A percentile compares a stretch with the other conserved stretches of the same genome.
Evolutionary conservation across 306 rosid species (phyloP).

Genomic region (Cucurbita ficifolia): DNA sequence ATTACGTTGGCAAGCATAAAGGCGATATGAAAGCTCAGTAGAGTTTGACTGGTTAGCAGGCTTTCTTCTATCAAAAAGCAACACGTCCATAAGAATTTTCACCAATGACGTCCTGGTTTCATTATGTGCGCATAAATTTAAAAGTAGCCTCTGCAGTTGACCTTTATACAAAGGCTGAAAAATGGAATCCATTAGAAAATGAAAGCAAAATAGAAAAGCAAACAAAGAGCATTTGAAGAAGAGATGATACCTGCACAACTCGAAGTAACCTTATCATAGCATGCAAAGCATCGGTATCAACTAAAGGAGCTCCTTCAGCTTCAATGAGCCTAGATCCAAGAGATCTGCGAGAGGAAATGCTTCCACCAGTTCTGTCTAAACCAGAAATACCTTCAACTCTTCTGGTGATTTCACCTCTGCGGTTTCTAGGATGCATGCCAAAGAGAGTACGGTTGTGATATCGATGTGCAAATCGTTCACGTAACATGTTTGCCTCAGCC

Average conservation of each 20-base stretch:
- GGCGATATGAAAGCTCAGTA: constrained; percentile 52
- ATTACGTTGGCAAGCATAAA: constrained; percentile 80
- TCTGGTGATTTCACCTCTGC: constrained; percentile 83
- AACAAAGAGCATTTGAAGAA: not conserved
- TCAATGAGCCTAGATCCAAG: constrained; percentile 65
- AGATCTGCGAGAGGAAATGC: constrained; percentile 58
- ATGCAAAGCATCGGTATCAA: constrained; percentile 67
- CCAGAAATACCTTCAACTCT: constrained; percentile 66
- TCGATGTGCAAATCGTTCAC: constrained; percentile 94
- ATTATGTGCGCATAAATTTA: constrained; percentile 76
- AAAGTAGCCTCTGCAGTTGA: constrained; percentile 88
- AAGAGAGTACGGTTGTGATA: constrained; percentile 66
- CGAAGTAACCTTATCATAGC: constrained; percentile 84
- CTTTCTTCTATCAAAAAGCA: constrained; percentile 68
- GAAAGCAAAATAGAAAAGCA: not conserved
- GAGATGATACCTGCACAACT: constrained; percentile 55
- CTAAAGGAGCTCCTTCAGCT: constrained; percentile 89
- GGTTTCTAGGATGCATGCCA: constrained; percentile 88
- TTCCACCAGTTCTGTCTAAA: constrained; percentile 50
- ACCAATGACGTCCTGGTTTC: constrained; percentile 73
- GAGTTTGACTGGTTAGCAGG: constrained; percentile 25
- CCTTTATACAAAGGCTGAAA: constrained; percentile 93
- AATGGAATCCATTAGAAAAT: constrained; percentile 10
- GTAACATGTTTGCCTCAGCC: constrained; percentile 89
- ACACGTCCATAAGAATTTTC: constrained; percentile 75